Conservation (phyloP, 2,329 filamentous ascomycete genomes). For the Ascochyta lentis region DNA sequence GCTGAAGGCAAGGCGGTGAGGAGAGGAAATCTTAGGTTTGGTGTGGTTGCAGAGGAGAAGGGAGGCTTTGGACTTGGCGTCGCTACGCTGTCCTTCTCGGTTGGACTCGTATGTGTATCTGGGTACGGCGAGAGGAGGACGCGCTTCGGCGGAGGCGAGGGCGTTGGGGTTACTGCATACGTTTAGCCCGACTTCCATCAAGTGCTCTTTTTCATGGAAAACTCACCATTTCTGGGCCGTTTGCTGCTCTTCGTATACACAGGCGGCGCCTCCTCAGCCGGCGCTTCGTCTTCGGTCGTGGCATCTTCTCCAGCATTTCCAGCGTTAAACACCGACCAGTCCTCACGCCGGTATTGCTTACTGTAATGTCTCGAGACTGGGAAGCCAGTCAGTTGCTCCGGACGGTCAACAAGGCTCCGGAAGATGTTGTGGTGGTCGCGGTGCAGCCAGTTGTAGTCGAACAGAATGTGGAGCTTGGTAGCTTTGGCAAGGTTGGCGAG, state of each 20-base stretch:
- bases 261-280: conserved; percentile 10
- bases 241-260: conserved; percentile 18
- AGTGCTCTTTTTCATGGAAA: too few species aligned
- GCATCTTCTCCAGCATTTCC: neutral
- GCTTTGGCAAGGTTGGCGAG: conserved; percentile 22
- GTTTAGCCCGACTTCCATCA: too few species aligned
- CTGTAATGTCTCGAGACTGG: conserved; percentile 6
- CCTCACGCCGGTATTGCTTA: conserved; percentile 3
- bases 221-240: conserved; percentile 22
- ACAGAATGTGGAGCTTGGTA: conserved; percentile 17
- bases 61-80: conserved; percentile 6
- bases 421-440: conserved; percentile 14
- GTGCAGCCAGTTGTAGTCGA: conserved; percentile 28
- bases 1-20: neutral
- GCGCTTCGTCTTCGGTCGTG: conserved; percentile 6
- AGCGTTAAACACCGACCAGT: conserved; percentile 15
- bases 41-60: neutral
- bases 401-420: conserved; percentile 12
- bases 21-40: neutral
- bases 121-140: conserved; percentile 1
- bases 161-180: conserved; percentile 7
- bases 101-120: conserved; percentile 7
- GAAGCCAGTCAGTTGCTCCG: conserved; percentile 18
- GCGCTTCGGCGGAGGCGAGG: conserved; percentile 22
- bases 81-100: conserved; percentile 16